These are phyloP conservation scores for Sclerotinia minor DNA, from an alignment of 2,329 filamentous ascomycete species.

Conservation along the genomic window DNA sequence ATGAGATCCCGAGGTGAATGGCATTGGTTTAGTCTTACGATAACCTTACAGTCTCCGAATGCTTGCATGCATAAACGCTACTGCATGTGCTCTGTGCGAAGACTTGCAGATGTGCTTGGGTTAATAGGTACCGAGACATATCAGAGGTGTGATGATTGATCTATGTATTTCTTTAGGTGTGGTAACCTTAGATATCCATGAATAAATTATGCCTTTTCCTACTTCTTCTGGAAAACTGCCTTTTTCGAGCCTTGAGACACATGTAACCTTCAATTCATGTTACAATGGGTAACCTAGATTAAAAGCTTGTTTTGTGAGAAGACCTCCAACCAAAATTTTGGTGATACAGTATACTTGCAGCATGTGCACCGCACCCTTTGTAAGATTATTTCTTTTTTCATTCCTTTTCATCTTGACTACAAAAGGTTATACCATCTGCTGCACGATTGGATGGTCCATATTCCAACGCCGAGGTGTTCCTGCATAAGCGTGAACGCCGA, in stretches of 20 bases:
- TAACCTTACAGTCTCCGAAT: constrained; percentile 2
- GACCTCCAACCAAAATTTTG: constrained; percentile 13
- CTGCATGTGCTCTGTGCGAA: background rate
- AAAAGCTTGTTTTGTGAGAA: background rate
- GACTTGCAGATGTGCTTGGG: background rate
- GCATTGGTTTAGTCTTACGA: too few relatives aligned
- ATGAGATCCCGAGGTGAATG: background rate
- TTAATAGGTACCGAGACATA: constrained; percentile 3
- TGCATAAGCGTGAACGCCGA: constrained; percentile 15
- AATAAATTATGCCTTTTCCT: background rate
- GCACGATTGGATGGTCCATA: background rate
- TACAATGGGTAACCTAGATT: background rate
- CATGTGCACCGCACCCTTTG: background rate
- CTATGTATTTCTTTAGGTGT: background rate
- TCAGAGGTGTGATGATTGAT: background rate
- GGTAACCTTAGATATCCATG: background rate
- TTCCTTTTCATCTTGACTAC: background rate
- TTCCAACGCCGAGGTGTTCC: background rate
- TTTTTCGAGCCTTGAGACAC: background rate
- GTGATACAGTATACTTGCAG: background rate
- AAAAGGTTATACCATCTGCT: background rate
- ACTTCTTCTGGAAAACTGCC: background rate
- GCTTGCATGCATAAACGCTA: constrained; percentile 18
- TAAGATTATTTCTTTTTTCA: too few relatives aligned
- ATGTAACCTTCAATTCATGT: constrained; percentile 3